These are phyloP conservation scores for Eimeria praecox DNA, from an alignment of 169 alveolate genomes.

Conservation along the genomic window DNA sequence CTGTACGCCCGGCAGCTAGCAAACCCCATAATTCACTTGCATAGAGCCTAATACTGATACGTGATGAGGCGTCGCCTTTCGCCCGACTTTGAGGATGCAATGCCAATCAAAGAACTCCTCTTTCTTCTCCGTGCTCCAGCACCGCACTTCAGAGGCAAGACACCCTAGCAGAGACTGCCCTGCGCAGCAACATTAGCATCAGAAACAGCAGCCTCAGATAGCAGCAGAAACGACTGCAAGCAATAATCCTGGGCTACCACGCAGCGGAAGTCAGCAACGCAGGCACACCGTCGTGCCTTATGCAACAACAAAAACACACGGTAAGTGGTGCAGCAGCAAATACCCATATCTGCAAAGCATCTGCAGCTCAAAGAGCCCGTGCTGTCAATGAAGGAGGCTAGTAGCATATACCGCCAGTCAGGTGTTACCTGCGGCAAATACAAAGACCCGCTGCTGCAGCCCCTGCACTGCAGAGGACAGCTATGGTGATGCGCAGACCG, in stretches of 20 bases:
- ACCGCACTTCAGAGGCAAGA: conserved; percentile 70
- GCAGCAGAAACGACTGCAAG: background rate
- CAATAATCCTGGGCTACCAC: background rate
- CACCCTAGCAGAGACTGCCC: conserved; percentile 67
- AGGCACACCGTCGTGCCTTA: background rate
- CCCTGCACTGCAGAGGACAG: background rate
- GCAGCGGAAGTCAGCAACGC: background rate
- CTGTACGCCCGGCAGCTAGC: background rate
- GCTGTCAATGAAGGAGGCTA: conserved; percentile 64
- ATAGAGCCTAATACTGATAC: background rate
- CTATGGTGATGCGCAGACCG: background rate
- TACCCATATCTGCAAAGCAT: conserved; percentile 78
- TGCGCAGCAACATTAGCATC: background rate
- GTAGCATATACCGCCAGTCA: conserved; percentile 79
- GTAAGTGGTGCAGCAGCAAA: background rate
- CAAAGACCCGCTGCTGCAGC: conserved; percentile 10
- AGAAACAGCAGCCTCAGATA: background rate
- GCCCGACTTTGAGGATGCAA: conserved; percentile 51
- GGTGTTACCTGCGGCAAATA: conserved; percentile 58
- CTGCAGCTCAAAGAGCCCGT: conserved; percentile 58
- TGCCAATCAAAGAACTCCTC: conserved; percentile 70
- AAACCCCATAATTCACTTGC: background rate
- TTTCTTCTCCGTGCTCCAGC: conserved; percentile 54
- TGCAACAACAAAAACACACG: background rate
- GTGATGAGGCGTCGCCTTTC: background rate